phyloP scores from a whole-genome alignment of 495 filamentous ascomycete genomes.

The Eremomyces bilateralis region DNA sequence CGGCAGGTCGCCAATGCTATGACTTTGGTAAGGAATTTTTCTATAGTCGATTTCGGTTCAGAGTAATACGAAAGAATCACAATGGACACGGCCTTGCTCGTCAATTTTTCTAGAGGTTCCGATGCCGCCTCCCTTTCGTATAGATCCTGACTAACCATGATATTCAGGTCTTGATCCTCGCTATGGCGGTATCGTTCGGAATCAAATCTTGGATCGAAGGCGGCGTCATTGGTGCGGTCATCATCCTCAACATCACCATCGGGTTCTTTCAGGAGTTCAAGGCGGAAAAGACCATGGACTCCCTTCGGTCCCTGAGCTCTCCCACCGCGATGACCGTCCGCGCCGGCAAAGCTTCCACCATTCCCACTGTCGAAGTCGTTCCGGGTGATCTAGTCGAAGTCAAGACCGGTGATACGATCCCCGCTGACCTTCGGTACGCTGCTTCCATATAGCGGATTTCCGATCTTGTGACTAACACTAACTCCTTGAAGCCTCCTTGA shows the following conservation, averaged over 20 bases:
- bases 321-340: conserved; percentile 60
- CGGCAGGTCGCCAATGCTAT: conserved; percentile 46
- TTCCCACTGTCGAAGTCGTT: conserved; percentile 52
- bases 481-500: conserved; percentile 29
- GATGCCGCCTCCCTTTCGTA: no score
- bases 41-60: no score
- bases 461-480: neutral
- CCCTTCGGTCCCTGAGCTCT: conserved; percentile 52
- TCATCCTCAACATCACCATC: conserved; percentile 55
- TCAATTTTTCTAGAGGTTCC: no score
- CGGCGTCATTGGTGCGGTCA: conserved; percentile 61
- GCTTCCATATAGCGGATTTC: neutral
- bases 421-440: conserved; percentile 36
- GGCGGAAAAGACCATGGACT: conserved; percentile 74
- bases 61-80: no score
- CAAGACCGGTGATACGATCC: conserved; percentile 47
- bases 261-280: conserved; percentile 69
- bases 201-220: conserved; percentile 68
- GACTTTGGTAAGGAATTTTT: conserved; percentile 27
- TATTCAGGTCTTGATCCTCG: conserved; percentile 50
- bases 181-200: conserved; percentile 65
- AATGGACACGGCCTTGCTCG: no score
- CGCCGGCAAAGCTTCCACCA: conserved; percentile 37
- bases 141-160: conserved; percentile 4
- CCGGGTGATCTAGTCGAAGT: conserved; percentile 62